These are phyloP conservation scores for Blastocystis sp. DNA, from an alignment of 352 stramenopile species.

Conservation along the genomic window DNA sequence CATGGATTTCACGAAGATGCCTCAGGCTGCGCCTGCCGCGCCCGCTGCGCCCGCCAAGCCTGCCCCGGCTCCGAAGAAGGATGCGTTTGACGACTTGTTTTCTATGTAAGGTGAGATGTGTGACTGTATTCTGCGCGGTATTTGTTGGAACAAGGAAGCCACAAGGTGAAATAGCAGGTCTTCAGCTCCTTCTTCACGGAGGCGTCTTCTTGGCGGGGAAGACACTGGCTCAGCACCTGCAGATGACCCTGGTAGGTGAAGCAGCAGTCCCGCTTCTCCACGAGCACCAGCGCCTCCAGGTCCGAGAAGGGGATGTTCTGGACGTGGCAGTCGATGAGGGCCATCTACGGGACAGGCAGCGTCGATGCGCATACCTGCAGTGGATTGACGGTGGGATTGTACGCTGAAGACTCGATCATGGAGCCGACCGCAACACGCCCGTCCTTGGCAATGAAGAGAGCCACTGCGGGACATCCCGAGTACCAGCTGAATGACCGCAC, in stretches of 20 bases:
- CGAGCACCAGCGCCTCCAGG: not conserved
- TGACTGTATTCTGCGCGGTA: slow-evolving; percentile 1
- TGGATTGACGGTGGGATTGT: slow-evolving; percentile 52
- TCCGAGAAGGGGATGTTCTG: not conserved
- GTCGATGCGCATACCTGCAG: not conserved
- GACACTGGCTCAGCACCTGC: not conserved
- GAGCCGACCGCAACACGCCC: not conserved
- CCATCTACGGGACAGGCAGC: slow-evolving; percentile 15
- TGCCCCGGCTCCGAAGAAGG: slow-evolving; percentile 54
- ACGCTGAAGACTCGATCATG: slow-evolving; percentile 57
- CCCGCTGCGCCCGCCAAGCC: slow-evolving; percentile 11
- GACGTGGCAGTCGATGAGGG: slow-evolving; percentile 30
- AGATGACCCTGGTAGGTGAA: not conserved
- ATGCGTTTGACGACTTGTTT: slow-evolving; percentile 67
- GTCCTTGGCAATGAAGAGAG: slow-evolving; percentile 15
- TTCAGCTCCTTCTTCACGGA: not conserved
- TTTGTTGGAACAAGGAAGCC: not conserved
- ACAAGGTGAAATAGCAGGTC: not conserved
- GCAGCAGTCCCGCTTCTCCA: slow-evolving; percentile 2
- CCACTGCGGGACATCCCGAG: not conserved
- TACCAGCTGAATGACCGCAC: slow-evolving; percentile 12
- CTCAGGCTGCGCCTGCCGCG: slow-evolving; percentile 6
- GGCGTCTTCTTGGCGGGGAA: not conserved
- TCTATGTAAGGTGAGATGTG: slow-evolving; percentile 45
- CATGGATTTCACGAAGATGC: slow-evolving; percentile 42